phyloP scores from a whole-genome alignment of 2,329 filamentous ascomycete genomes.

The Biscogniauxia sp. region DNA sequence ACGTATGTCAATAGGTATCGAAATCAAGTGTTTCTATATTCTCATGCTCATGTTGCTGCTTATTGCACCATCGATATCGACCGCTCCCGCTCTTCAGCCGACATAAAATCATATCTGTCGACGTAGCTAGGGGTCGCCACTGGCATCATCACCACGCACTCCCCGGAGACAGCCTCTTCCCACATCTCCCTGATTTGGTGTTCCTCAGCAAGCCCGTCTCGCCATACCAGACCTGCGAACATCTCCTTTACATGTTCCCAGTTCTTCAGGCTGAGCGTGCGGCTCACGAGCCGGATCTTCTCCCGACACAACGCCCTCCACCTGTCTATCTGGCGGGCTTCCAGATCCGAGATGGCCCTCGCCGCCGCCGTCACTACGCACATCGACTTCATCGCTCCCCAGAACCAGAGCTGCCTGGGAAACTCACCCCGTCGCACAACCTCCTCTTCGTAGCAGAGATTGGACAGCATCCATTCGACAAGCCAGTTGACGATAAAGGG shows the following conservation, averaged over 20 bases:
- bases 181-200: slow-evolving; percentile 24
- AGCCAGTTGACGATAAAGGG: slow-evolving; percentile 26
- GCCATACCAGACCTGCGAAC: slow-evolving; percentile 20
- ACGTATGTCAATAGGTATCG: too few species aligned
- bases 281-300: slow-evolving; percentile 22
- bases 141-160: slow-evolving; percentile 14
- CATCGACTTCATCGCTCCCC: slow-evolving; percentile 23
- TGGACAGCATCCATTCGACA: slow-evolving; percentile 23
- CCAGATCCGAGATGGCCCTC: slow-evolving; percentile 18
- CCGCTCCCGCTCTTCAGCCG: slow-evolving; percentile 17
- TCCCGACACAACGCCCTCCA: slow-evolving; percentile 21
- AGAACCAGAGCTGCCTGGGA: slow-evolving; percentile 23
- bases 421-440: slow-evolving; percentile 21
- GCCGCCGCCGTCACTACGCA: slow-evolving; percentile 21
- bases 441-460: slow-evolving; percentile 20
- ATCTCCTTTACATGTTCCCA: slow-evolving; percentile 22
- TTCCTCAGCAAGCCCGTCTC: slow-evolving; percentile 21
- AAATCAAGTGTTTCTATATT: slow-evolving; percentile 9
- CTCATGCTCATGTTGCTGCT: slow-evolving; percentile 13
- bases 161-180: slow-evolving; percentile 22
- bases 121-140: slow-evolving; percentile 19
- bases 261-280: slow-evolving; percentile 17
- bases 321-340: slow-evolving; percentile 22
- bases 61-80: slow-evolving; percentile 18
- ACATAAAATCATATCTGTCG: slow-evolving; percentile 22